Evolutionary conservation across 805 yeast species (phyloP).

Genomic region (Candida montana): DNA sequence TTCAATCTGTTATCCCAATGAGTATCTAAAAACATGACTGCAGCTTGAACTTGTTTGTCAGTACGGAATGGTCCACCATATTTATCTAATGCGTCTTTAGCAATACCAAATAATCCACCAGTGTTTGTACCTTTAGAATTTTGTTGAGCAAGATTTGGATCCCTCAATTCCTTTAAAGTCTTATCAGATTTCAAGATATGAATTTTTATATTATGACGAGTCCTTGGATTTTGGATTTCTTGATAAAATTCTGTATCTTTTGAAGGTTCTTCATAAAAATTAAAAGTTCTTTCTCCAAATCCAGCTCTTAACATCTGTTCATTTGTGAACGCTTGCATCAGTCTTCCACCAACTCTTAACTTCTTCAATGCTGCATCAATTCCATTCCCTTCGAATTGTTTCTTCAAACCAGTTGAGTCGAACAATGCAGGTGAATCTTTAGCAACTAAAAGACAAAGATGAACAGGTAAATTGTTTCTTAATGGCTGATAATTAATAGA

Average conservation of each 20-base stretch:
- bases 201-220: slow-evolving; percentile 63
- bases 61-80: slow-evolving; percentile 49
- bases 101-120: slow-evolving; percentile 76
- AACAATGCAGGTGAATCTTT: slow-evolving; percentile 65
- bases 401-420: slow-evolving; percentile 59
- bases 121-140: slow-evolving; percentile 62
- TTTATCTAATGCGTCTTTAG: slow-evolving; percentile 61
- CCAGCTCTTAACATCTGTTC: slow-evolving; percentile 83
- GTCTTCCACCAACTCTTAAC: slow-evolving; percentile 73
- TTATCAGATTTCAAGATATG: slow-evolving; percentile 67
- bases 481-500: slow-evolving; percentile 49
- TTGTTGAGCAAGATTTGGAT: slow-evolving; percentile 84
- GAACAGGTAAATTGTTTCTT: slow-evolving; percentile 67
- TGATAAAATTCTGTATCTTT: slow-evolving; percentile 47
- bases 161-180: slow-evolving; percentile 66
- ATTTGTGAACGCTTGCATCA: slow-evolving; percentile 88
- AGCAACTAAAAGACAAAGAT: slow-evolving; percentile 71
- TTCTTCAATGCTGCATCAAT: slow-evolving; percentile 68
- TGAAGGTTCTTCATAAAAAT: slow-evolving; percentile 61
- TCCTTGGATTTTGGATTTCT: slow-evolving; percentile 29
- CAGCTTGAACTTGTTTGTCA: slow-evolving; percentile 60
- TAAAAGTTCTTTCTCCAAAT: slow-evolving; percentile 72
- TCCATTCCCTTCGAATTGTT: slow-evolving; percentile 52
- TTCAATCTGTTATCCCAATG: slow-evolving; percentile 65
- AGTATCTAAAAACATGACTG: slow-evolving; percentile 79